These are phyloP conservation scores for Ogataea pini DNA, from an alignment of 805 yeast species.

Conservation along the genomic window DNA sequence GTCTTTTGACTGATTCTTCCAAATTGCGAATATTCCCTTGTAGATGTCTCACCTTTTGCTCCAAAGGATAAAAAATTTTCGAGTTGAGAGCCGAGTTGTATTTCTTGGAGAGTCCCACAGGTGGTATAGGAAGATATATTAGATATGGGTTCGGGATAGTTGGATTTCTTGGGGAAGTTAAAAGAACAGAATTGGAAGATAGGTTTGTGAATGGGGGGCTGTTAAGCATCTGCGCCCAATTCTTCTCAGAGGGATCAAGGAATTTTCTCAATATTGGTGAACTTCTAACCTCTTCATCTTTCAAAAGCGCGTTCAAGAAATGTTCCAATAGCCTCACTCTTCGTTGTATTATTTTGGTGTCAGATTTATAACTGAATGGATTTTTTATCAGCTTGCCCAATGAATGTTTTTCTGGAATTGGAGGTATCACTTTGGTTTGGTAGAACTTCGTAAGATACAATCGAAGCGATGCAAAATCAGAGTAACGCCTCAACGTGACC, in stretches of 20 bases:
- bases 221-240: slow-evolving; percentile 50
- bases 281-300: slow-evolving; percentile 36
- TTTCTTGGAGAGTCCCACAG: slow-evolving; percentile 29
- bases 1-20: slow-evolving; percentile 40
- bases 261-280: slow-evolving; percentile 47
- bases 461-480: slow-evolving; percentile 86
- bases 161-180: slow-evolving; percentile 53
- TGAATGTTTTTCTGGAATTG: slow-evolving; percentile 87
- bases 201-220: slow-evolving; percentile 41
- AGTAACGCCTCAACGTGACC: slow-evolving; percentile 69
- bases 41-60: slow-evolving; percentile 20
- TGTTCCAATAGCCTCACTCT: slow-evolving; percentile 47
- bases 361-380: slow-evolving; percentile 36
- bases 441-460: slow-evolving; percentile 66
- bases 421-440: slow-evolving; percentile 90
- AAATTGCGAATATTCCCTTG: slow-evolving; percentile 28
- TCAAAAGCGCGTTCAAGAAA: slow-evolving; percentile 43
- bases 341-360: slow-evolving; percentile 42
- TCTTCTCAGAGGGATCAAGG: slow-evolving; percentile 50
- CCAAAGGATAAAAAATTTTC: slow-evolving; percentile 31
- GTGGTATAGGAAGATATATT: slow-evolving; percentile 46
- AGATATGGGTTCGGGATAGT: slow-evolving; percentile 55
- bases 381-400: slow-evolving; percentile 37
- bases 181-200: slow-evolving; percentile 48
- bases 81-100: slow-evolving; percentile 30